These are phyloP conservation scores for Cryphonectria parasitica DNA, from an alignment of 2,329 filamentous ascomycete species.

Conservation along the genomic window DNA sequence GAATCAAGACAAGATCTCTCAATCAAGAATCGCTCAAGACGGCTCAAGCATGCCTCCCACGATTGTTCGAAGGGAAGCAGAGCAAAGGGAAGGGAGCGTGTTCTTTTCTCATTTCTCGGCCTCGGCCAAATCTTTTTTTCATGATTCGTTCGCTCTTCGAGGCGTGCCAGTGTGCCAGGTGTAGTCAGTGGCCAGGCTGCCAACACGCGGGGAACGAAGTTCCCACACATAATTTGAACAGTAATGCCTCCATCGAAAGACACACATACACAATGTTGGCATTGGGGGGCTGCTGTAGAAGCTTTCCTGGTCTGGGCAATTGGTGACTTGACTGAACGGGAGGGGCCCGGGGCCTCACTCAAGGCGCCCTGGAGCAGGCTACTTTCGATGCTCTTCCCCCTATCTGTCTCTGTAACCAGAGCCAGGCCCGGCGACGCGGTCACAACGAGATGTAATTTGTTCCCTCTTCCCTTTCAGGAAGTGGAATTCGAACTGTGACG, in stretches of 20 bases:
- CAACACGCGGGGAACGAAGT: neutral
- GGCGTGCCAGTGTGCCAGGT: neutral
- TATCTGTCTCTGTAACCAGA: neutral
- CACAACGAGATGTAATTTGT: neutral
- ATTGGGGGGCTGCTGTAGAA: neutral
- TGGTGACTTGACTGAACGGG: neutral
- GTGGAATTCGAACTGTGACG: slow-evolving; percentile 9
- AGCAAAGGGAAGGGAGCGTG: slow-evolving; percentile 33
- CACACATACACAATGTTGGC: neutral
- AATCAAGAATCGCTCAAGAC: slow-evolving; percentile 25
- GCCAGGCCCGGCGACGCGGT: neutral
- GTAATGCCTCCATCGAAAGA: no score
- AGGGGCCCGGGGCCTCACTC: neutral
- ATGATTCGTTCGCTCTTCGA: slow-evolving; percentile 6
- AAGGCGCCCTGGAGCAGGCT: slow-evolving; percentile 9
- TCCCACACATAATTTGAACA: neutral
- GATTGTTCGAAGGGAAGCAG: slow-evolving; percentile 26
- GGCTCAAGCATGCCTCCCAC: slow-evolving; percentile 25
- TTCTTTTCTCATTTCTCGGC: slow-evolving; percentile 20
- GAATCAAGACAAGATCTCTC: slow-evolving; percentile 30
- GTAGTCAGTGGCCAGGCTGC: neutral
- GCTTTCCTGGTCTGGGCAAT: neutral
- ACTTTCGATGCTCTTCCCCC: slow-evolving; percentile 5
- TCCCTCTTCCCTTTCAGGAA: neutral
- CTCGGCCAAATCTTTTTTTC: slow-evolving; percentile 15